A percentile compares a stretch with the other conserved stretches of the same genome.
Evolutionary conservation across 768 basidiomycete genomes (phyloP).

Genomic region (Russula griseocarnosa): DNA sequence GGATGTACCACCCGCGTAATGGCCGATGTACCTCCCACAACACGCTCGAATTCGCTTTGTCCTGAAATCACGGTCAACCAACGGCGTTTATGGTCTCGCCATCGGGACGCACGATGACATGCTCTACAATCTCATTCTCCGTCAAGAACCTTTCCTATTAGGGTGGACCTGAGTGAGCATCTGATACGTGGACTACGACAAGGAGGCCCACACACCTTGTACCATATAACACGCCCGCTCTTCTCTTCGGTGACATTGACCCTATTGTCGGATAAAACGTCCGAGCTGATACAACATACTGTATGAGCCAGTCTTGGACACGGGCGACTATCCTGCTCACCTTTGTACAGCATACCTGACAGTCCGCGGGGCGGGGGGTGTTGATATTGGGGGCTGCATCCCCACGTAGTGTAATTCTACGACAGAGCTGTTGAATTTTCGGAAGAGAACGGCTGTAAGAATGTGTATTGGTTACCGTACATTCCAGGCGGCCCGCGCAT

Average conservation of each 20-base stretch:
- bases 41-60: constrained; percentile 60
- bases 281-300: constrained; percentile 54
- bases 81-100: background rate
- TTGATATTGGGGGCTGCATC: constrained; percentile 1
- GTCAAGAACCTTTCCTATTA: constrained; percentile 66
- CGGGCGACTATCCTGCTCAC: constrained; percentile 4
- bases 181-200: constrained; percentile 8
- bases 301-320: background rate
- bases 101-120: constrained; percentile 54
- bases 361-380: background rate
- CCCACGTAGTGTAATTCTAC: background rate
- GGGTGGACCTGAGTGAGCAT: constrained; percentile 20
- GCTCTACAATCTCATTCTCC: constrained; percentile 73
- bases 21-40: constrained; percentile 79
- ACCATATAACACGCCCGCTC: constrained; percentile 61
- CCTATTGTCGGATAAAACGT: constrained; percentile 66
- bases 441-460: background rate
- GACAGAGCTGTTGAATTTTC: background rate
- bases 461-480: too few species aligned
- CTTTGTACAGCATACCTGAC: constrained; percentile 19
- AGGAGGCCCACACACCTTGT: constrained; percentile 49
- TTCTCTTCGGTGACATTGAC: constrained; percentile 59
- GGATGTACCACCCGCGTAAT: constrained; percentile 81
- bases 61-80: constrained; percentile 38
- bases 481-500: background rate